Conservation (phyloP, 208 protist species). For the Trypanosoma mega region DNA sequence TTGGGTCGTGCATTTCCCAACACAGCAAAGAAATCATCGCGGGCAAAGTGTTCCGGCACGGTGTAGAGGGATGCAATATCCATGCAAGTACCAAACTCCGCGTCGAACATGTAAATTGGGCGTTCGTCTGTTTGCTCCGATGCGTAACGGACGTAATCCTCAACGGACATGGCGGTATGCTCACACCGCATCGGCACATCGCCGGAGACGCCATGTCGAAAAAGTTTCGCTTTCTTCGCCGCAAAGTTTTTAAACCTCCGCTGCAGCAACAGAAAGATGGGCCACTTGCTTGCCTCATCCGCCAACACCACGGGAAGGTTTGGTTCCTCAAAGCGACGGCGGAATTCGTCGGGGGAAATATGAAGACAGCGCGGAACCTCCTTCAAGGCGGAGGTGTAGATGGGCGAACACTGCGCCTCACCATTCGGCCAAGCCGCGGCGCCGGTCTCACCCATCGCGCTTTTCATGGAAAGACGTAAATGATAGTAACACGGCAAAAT, state of each 20-base stretch:
- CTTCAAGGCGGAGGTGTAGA: constrained; percentile 66
- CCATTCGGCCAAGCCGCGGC: constrained; percentile 15
- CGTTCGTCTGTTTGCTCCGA: constrained; percentile 77
- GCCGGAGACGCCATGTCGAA: constrained; percentile 32
- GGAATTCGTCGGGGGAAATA: constrained; percentile 68
- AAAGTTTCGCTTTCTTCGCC: constrained; percentile 42
- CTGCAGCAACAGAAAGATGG: constrained; percentile 69
- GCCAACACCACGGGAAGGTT: constrained; percentile 76
- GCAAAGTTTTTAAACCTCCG: constrained; percentile 63
- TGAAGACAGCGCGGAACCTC: constrained; percentile 53
- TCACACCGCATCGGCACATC: constrained; percentile 83
- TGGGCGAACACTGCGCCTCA: background rate
- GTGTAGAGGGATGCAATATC: constrained; percentile 65
- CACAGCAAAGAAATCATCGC: constrained; percentile 84
- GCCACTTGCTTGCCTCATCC: constrained; percentile 82
- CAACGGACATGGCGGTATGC: constrained; percentile 81
- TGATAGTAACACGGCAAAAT: constrained; percentile 78
- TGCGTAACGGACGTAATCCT: constrained; percentile 84
- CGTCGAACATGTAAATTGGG: constrained; percentile 92
- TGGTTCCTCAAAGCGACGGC: constrained; percentile 56
- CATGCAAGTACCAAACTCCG: constrained; percentile 70
- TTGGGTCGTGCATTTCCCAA: constrained; percentile 70
- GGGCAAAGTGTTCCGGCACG: constrained; percentile 73
- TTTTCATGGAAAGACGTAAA: constrained; percentile 29
- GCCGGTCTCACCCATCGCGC: background rate